phyloP scores from a whole-genome alignment of 148 eudicot genomes.

The Rhododendron kiyosumense region DNA sequence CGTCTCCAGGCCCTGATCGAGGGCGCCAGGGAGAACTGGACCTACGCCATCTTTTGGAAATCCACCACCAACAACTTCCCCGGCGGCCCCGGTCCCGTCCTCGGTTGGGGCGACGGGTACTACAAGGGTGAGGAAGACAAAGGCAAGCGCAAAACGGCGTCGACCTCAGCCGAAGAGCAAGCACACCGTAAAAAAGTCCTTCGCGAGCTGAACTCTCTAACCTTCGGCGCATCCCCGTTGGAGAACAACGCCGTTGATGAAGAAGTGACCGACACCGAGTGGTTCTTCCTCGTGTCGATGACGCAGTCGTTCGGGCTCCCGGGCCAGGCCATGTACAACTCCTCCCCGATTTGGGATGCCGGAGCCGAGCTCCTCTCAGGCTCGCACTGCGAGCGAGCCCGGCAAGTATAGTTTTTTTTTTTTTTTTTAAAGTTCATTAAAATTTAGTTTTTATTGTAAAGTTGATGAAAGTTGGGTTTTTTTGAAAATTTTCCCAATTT shows the following conservation, averaged over 20 bases:
- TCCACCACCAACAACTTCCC: constrained; percentile 32
- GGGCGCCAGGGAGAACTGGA: constrained; percentile 47
- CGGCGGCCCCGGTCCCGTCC: constrained; percentile 20
- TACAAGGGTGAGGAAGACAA: constrained; percentile 54
- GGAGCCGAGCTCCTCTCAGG: constrained; percentile 38
- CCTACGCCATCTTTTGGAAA: constrained; percentile 97
- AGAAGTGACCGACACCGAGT: constrained; percentile 78
- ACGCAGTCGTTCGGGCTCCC: constrained; percentile 69
- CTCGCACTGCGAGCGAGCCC: constrained; percentile 50
- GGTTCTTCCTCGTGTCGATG: constrained; percentile 83
- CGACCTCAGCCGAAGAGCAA: constrained; percentile 45
- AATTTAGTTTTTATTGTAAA: too few species aligned
- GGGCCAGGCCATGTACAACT: constrained; percentile 47
- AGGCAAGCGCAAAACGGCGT: background rate
- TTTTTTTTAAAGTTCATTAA: too few species aligned
- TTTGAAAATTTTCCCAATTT: too few species aligned
- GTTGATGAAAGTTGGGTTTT: too few species aligned
- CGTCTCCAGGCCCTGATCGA: constrained; percentile 71
- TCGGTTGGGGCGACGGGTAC: constrained; percentile 88
- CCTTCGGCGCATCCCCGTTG: constrained; percentile 39
- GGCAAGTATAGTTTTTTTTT: constrained; percentile 23
- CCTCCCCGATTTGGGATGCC: constrained; percentile 53
- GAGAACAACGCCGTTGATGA: constrained; percentile 41
- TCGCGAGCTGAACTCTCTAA: constrained; percentile 67
- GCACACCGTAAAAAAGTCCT: constrained; percentile 64